Conservation (phyloP, 495 filamentous ascomycete genomes). For the Trichocladium uniseriatum region DNA sequence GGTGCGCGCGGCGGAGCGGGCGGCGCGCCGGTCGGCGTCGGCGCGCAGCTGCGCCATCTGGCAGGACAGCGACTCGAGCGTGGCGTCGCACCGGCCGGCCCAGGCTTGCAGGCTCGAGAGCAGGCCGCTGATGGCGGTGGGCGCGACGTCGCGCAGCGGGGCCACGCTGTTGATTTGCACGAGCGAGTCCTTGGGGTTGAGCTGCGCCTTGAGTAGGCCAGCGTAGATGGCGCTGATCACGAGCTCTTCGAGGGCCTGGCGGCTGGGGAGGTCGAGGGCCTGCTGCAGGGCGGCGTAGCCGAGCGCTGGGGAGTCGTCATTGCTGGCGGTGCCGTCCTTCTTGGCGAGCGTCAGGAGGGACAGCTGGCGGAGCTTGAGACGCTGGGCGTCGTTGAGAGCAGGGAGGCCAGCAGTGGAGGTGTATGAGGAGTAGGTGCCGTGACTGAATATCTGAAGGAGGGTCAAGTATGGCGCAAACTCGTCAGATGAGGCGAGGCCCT, state of each 20-base stretch:
- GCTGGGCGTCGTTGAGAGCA: slow-evolving; percentile 58
- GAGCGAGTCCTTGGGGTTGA: slow-evolving; percentile 62
- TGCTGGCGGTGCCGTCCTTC: slow-evolving; percentile 32
- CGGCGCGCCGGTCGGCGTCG: slow-evolving; percentile 46
- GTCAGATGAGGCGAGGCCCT: slow-evolving; percentile 50
- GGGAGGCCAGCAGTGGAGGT: slow-evolving; percentile 47
- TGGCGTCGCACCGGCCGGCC: slow-evolving; percentile 62
- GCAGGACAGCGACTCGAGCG: slow-evolving; percentile 65
- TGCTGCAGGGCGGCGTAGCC: slow-evolving; percentile 60
- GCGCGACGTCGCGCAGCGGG: slow-evolving; percentile 74
- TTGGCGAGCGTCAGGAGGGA: slow-evolving; percentile 70
- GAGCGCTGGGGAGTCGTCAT: slow-evolving; percentile 31
- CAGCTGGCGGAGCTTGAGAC: slow-evolving; percentile 81
- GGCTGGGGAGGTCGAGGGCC: slow-evolving; percentile 55
- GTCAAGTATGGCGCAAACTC: slow-evolving; percentile 47
- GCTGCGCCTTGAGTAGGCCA: slow-evolving; percentile 67
- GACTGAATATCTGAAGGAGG: slow-evolving; percentile 84
- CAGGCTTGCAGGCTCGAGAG: slow-evolving; percentile 60
- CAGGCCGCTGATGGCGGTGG: slow-evolving; percentile 54
- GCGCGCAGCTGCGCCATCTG: slow-evolving; percentile 53
- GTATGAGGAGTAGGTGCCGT: slow-evolving; percentile 81
- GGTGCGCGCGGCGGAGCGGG: slow-evolving; percentile 40
- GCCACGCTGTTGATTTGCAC: slow-evolving; percentile 72
- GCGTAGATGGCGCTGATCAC: slow-evolving; percentile 85
- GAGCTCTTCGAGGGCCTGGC: slow-evolving; percentile 76